Percentiles rank a stretch among this genome's conserved stretches.
Conservation (phyloP, 1,284 basidiomycete species). For the Ustilago loliicola region DNA sequence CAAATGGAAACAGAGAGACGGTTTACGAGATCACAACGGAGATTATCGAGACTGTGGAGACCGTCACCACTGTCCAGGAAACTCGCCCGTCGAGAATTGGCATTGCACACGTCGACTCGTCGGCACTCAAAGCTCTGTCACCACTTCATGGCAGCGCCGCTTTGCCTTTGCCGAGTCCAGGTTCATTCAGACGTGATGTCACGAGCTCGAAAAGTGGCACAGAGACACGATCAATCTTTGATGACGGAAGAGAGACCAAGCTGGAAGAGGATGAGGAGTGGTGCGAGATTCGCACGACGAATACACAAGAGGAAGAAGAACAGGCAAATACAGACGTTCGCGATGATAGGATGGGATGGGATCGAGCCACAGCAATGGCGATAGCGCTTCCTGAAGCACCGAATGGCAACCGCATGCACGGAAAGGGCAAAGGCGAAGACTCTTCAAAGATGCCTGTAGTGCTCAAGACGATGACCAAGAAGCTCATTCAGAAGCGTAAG, state of each 20-base stretch:
- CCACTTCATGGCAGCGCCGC: background rate
- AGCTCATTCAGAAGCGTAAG: constrained; percentile 71
- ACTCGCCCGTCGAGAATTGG: background rate
- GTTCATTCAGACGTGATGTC: constrained; percentile 39
- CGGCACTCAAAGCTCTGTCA: background rate
- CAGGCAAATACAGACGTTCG: too few relatives aligned
- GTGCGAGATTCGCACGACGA: constrained; percentile 51
- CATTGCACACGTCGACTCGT: background rate
- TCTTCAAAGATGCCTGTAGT: constrained; percentile 71
- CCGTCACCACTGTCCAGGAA: constrained; percentile 59
- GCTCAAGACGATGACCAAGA: constrained; percentile 72
- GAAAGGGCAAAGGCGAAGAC: constrained; percentile 3
- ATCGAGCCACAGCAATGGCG: background rate
- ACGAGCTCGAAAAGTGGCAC: constrained; percentile 40
- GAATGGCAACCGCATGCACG: constrained; percentile 23
- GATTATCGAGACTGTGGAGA: constrained; percentile 68
- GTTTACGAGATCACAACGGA: constrained; percentile 72
- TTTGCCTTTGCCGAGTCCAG: background rate
- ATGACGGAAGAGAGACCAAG: constrained; percentile 44
- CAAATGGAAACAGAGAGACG: constrained; percentile 59
- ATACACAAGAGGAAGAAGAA: background rate
- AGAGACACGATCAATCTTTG: constrained; percentile 46
- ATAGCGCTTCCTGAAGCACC: constrained; percentile 33
- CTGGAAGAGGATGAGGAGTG: constrained; percentile 52
- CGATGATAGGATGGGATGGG: background rate